Evolutionary conservation across 257 asterid species (phyloP), one percentile per base, ranked within the genome.

Genomic region (Solanum lignicaule): DNA sequence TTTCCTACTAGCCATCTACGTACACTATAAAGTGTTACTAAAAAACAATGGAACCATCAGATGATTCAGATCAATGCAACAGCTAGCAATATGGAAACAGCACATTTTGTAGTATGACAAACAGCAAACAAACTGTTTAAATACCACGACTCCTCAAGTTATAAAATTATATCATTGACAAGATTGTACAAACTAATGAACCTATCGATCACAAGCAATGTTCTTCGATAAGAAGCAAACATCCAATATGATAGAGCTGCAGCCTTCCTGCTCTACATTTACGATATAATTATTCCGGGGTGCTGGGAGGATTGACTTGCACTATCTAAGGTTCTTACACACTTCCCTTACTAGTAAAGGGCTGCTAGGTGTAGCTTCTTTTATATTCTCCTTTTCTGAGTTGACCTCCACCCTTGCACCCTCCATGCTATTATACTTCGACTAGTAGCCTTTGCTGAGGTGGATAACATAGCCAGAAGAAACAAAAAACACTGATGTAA

Each of bases 1-100:
- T 95, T 96, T 95, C 90, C 98, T 95, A 94, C 98, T 93, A 94
- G 97, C 98, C 99, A 96, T 96, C 92, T 95, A 93, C 90, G 88
- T 92, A 88, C 90, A 93, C 98, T 94, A 98, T 90, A 93, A 91
- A 89, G 88, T 89, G 91, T 91, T 93, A 86, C 98, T 92, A 93
- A 90, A 32, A 87, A 91, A 89, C 73, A 87, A 87, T 33, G 74
- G 83, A 39, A 84, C 86, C 48, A 86, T 76, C 36, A 69, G 46
- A 39, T 39, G 46, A 39, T 39, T 39, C 46, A 39, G 60, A 78
- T 72, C 68, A 31, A 69, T 41, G 79, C 88, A 32, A 60, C 79
- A 88, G n/a, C 76, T 69, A 31, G 46, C 33, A 66, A 31, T n/a
- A 85, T 3, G 25, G 65, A 31, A 25, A 41, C 82, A 39, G 29